Evolutionary conservation across 306 rosid species (phyloP).

Genomic region (Cucumis melo): DNA sequence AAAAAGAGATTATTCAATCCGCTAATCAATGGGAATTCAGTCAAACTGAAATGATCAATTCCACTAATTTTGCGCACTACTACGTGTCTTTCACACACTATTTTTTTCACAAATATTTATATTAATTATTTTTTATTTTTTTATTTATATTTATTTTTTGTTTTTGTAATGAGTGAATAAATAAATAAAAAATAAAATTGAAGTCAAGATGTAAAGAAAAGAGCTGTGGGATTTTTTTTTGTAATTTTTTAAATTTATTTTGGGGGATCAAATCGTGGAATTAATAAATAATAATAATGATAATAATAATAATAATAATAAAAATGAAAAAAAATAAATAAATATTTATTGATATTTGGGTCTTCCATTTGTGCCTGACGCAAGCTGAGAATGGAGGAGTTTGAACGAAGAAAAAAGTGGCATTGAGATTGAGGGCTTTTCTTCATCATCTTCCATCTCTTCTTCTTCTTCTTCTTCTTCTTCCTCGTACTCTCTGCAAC

Average conservation of each 20-base stretch:
- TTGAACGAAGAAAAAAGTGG: constrained; percentile 11
- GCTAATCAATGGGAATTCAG: not conserved
- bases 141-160: no score
- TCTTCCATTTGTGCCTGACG: constrained; percentile 8
- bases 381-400: constrained; percentile 9
- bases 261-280: not conserved
- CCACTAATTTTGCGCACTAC: constrained; percentile 9
- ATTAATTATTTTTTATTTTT: no score
- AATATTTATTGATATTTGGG: not conserved
- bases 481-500: not conserved
- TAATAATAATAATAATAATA: no score
- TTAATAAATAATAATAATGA: not conserved
- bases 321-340: no score
- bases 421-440: constrained; percentile 1
- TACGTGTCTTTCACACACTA: constrained; percentile 1
- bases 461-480: not conserved
- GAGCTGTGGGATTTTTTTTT: not conserved
- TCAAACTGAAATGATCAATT: constrained; percentile 7
- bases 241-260: not conserved
- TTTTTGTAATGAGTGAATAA: no score
- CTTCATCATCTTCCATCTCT: not conserved
- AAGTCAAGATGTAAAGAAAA: not conserved
- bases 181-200: not conserved
- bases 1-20: not conserved
- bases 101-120: not conserved